Conservation (phyloP, 495 filamentous ascomycete species). For the Pseudoneurospora amorphoporcata region DNA sequence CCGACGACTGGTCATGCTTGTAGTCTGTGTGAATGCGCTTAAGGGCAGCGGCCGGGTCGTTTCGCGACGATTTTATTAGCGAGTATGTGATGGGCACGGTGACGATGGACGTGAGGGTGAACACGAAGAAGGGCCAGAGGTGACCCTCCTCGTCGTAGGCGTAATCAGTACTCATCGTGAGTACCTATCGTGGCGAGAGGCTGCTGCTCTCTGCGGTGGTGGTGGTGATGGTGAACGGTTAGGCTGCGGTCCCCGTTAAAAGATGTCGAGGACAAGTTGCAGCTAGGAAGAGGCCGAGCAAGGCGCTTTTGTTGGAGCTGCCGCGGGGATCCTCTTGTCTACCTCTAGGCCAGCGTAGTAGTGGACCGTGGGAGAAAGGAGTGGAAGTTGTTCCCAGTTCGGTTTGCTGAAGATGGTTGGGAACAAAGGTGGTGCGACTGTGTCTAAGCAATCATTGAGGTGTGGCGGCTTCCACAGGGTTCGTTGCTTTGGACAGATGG, state of each 20-base stretch:
- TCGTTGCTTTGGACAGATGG: neutral
- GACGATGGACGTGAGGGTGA: constrained; percentile 78
- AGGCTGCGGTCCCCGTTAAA: neutral
- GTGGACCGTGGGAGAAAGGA: neutral
- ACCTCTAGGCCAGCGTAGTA: neutral
- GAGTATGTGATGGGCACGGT: constrained; percentile 87
- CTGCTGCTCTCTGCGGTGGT: neutral
- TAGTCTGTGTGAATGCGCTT: constrained; percentile 54
- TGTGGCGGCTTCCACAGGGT: constrained; percentile 22
- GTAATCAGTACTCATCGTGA: constrained; percentile 89
- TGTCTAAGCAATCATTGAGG: constrained; percentile 10
- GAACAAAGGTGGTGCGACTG: neutral
- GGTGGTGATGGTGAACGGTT: neutral
- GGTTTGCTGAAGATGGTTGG: neutral
- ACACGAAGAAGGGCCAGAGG: constrained; percentile 98
- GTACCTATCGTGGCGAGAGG: constrained; percentile 1
- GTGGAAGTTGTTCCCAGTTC: neutral
- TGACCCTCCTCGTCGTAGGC: constrained; percentile 95
- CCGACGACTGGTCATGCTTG: constrained; percentile 68
- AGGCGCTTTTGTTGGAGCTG: neutral
- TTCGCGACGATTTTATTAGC: constrained; percentile 64
- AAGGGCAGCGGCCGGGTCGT: constrained; percentile 43
- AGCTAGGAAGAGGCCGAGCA: neutral
- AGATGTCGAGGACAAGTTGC: neutral
- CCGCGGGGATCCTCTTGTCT: neutral